These are phyloP conservation scores for Prunus persica DNA, from an alignment of 306 rosid species.

Conservation along the genomic window DNA sequence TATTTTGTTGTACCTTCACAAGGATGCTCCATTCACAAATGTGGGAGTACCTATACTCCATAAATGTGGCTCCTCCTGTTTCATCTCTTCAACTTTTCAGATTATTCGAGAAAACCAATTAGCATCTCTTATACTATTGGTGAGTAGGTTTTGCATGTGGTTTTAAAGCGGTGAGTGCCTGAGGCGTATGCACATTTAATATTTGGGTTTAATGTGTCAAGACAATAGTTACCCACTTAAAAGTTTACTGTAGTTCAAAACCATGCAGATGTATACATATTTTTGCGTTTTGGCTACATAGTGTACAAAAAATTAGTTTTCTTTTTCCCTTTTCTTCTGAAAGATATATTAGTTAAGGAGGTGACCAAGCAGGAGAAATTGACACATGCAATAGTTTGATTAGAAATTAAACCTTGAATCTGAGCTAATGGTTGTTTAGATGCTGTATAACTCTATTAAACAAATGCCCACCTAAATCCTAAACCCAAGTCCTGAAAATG, in stretches of 20 bases:
- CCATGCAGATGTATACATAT: background rate
- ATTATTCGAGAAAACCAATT: background rate
- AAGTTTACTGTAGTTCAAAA: background rate
- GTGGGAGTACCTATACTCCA: no score
- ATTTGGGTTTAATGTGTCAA: background rate
- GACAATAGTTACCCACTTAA: background rate
- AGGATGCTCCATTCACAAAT: no score
- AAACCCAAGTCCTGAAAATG: no score
- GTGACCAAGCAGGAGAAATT: no score
- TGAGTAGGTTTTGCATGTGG: background rate
- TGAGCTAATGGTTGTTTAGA: background rate
- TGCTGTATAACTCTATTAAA: background rate
- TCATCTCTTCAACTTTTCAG: background rate
- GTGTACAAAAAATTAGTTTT: background rate
- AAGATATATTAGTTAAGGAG: background rate
- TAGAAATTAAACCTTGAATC: no score
- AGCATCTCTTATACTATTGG: background rate
- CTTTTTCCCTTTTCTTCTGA: background rate
- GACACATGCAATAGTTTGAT: no score
- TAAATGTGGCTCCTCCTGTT: no score
- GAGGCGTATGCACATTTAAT: background rate
- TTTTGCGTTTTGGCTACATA: background rate
- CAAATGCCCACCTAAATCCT: no score
- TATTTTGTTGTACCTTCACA: no score
- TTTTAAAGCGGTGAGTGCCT: background rate